Evolutionary conservation across 371 early-diverging fungal species (phyloP).

Genomic region (Syncephalastrum racemosum): DNA sequence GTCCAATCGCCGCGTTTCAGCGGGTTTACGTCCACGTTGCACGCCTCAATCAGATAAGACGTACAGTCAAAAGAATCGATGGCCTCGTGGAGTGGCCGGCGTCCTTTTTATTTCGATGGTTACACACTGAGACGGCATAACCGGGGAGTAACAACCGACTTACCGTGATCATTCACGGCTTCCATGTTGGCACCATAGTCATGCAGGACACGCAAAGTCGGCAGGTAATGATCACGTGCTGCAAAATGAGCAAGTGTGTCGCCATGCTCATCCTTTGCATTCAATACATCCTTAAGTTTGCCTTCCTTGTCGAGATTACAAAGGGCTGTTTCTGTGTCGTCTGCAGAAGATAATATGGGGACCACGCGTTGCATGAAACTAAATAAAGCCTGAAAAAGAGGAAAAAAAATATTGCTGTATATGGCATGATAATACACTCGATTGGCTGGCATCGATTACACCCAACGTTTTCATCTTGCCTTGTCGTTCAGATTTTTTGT

Average conservation of each 20-base stretch:
- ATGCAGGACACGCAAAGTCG: constrained; percentile 27
- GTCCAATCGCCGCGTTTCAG: constrained; percentile 60
- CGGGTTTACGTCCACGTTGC: constrained; percentile 46
- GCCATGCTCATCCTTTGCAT: constrained; percentile 38
- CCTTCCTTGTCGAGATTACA: neutral
- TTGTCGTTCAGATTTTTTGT: too few species aligned
- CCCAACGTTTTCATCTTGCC: too few species aligned
- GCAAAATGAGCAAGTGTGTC: constrained; percentile 54
- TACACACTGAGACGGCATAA: neutral
- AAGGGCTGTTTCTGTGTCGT: too few species aligned
- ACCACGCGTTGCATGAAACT: too few species aligned
- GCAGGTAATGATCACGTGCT: constrained; percentile 34
- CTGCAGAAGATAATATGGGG: too few species aligned
- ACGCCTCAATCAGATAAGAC: constrained; percentile 24
- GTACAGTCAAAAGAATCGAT: constrained; percentile 46
- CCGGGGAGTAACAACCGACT: too few species aligned
- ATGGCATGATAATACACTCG: too few species aligned
- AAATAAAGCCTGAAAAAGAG: too few species aligned
- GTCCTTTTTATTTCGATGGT: constrained; percentile 24
- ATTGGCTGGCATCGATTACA: too few species aligned
- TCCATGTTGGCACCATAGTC: constrained; percentile 35
- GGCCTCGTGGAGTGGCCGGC: constrained; percentile 52
- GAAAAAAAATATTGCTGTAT: too few species aligned
- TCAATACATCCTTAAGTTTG: constrained; percentile 7
- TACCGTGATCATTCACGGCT: constrained; percentile 50